These are phyloP conservation scores for Trichoderma breve DNA, from an alignment of 2,329 filamentous ascomycete genomes.

Conservation along the genomic window DNA sequence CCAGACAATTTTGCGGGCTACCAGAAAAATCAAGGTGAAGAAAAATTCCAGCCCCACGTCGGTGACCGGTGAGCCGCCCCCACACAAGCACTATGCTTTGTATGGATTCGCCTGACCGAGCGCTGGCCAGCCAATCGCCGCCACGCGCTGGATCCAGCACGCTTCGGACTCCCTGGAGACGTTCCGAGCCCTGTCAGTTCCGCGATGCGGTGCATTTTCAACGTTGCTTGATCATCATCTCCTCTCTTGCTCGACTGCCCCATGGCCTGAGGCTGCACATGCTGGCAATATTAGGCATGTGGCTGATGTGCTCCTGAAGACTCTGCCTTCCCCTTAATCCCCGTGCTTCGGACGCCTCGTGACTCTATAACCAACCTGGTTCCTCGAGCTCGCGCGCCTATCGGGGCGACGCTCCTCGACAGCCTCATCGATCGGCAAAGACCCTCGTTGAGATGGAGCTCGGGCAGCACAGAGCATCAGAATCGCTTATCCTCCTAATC, in stretches of 20 bases:
- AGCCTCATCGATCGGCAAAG: conserved; percentile 3
- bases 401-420: conserved; percentile 14
- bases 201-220: conserved; percentile 16
- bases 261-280: conserved; percentile 10
- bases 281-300: conserved; percentile 12
- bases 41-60: conserved; percentile 20
- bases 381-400: conserved; percentile 19
- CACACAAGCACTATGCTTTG: conserved; percentile 16
- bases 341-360: conserved; percentile 4
- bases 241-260: background rate
- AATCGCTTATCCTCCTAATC: background rate
- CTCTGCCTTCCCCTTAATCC: background rate
- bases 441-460: conserved; percentile 22
- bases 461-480: conserved; percentile 16
- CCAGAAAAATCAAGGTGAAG: conserved; percentile 24
- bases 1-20: background rate
- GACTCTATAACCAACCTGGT: background rate
- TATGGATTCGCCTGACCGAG: conserved; percentile 20
- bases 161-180: conserved; percentile 19
- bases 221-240: conserved; percentile 8
- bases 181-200: conserved; percentile 17
- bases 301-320: background rate
- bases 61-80: conserved; percentile 18
- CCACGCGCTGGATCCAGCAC: conserved; percentile 23
- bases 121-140: conserved; percentile 16